Conservation (phyloP, 2,329 filamentous ascomycete species). For the Scedosporium dehoogii region DNA sequence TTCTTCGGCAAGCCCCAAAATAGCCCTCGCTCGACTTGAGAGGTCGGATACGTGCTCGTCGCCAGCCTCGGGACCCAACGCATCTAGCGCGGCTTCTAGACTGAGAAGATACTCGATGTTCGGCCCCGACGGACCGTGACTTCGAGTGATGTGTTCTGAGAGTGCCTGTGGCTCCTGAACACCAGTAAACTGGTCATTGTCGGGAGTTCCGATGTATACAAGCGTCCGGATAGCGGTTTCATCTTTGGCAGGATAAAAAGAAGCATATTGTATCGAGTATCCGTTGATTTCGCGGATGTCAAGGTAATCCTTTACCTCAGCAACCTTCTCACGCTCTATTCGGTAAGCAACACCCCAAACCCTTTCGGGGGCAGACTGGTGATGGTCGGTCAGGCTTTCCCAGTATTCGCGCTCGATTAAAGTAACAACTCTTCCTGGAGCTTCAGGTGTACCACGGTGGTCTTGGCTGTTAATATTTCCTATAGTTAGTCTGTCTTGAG, state of each 20-base stretch:
- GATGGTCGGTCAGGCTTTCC: slow-evolving; percentile 63
- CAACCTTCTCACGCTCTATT: slow-evolving; percentile 60
- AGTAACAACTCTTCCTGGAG: slow-evolving; percentile 85
- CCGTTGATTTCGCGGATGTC: slow-evolving; percentile 97
- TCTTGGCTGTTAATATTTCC: slow-evolving; percentile 57
- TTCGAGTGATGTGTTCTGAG: slow-evolving; percentile 69
- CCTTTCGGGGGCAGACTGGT: slow-evolving; percentile 48
- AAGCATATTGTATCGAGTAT: slow-evolving; percentile 85
- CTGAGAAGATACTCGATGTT: slow-evolving; percentile 85
- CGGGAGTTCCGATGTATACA: slow-evolving; percentile 89
- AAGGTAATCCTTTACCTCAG: slow-evolving; percentile 78
- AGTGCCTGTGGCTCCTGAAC: slow-evolving; percentile 69
- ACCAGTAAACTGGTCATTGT: slow-evolving; percentile 85
- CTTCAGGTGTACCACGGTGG: slow-evolving; percentile 81
- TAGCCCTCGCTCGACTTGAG: slow-evolving; percentile 56
- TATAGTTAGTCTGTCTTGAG: not conserved
- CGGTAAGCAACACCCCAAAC: slow-evolving; percentile 95
- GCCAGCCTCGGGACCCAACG: slow-evolving; percentile 63
- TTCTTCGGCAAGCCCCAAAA: slow-evolving; percentile 24
- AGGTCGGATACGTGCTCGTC: slow-evolving; percentile 82
- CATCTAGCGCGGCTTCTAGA: slow-evolving; percentile 64
- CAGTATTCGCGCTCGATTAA: slow-evolving; percentile 79
- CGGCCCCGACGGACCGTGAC: slow-evolving; percentile 73
- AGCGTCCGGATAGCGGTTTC: slow-evolving; percentile 42
- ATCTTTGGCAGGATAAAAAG: slow-evolving; percentile 55